Evolutionary conservation across 164 flowering plant species (phyloP), one percentile per base, ranked within the genome.

Genomic region (Sedum album): DNA sequence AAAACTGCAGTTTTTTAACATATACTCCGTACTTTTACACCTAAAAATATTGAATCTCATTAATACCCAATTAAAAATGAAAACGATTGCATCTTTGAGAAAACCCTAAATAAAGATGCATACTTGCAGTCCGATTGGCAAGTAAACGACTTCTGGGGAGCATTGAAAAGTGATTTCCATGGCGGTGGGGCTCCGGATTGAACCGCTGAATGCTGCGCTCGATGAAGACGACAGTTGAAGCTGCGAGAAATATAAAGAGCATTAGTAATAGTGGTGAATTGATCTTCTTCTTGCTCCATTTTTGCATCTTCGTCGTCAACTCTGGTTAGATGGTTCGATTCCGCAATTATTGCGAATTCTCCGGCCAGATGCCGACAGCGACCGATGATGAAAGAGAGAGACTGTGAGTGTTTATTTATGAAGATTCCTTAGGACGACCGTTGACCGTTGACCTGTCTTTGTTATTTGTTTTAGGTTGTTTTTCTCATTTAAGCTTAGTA

Each of bases 131-230:
- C 57, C 41, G 70, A 5, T 68, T 66, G 30, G 33, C 44, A 1
- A n/a, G 41, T 5, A 60, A 36, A 33, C 39, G 77, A 72, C 71
- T 76, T 39, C 73, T 73, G 11, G 72, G 26, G 20, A 69, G 44
- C 5, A 71, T 73, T 60, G 68, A 78, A 20, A 20, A 70, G 23
- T 38, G 60, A 39, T 33, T 35, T 6, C 33, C 26, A 6, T 57
- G 78, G 68, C 77, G 74, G 62, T 73, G 36, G 15, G 65, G 70
- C 67, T 57, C 38, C 36, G 76, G 78, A 35, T 84, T 75, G 77
- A 88, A 77, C 66, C 60, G 74, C 2, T 71, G 82, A 71, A 84
- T 80, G 71, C 70, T 84, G 20, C 70, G 71, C 62, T 88, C 90
- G 70, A 71, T 80, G 76, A 80, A 79, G 66, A 88, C 71, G 65